Evolutionary conservation across 768 basidiomycete species (phyloP).

Genomic region (Asterophora lycoperdoides): DNA sequence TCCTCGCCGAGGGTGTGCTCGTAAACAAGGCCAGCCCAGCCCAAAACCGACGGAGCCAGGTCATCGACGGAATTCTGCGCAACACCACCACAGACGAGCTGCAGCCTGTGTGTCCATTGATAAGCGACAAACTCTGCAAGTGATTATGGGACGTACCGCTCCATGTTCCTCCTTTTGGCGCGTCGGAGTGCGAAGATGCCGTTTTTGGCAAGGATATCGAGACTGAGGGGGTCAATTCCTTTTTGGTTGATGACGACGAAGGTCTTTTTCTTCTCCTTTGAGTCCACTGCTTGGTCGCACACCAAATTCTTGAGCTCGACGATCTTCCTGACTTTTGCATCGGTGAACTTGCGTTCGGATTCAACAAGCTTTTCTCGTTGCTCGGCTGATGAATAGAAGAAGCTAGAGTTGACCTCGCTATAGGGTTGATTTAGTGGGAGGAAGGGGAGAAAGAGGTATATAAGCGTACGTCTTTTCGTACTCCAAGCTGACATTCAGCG

Average conservation of each 20-base stretch:
- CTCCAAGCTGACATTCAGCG: conserved; percentile 94
- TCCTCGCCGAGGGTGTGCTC: conserved; percentile 99
- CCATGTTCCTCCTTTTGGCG: conserved; percentile 99
- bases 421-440: conserved; percentile 15
- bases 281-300: conserved; percentile 88
- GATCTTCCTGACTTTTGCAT: conserved; percentile 92
- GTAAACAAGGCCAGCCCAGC: conserved; percentile 98
- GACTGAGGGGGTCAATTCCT: conserved; percentile 94
- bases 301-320: conserved; percentile 95
- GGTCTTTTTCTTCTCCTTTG: conserved; percentile 74
- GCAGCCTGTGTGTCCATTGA: conserved; percentile 50
- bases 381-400: conserved; percentile 98
- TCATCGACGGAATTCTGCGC: conserved; percentile 99
- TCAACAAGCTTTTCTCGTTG: conserved; percentile 99
- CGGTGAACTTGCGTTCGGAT: conserved; percentile 90
- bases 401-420: conserved; percentile 98
- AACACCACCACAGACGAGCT: conserved; percentile 89
- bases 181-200: conserved; percentile 92
- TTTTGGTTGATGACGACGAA: conserved; percentile 99
- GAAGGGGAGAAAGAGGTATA: conserved; percentile 7
- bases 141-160: conserved; percentile 54
- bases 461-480: conserved; percentile 95
- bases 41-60: conserved; percentile 83
- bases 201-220: conserved; percentile 95
- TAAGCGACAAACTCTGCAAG: conserved; percentile 2